A percentile compares a stretch with the other conserved stretches of the same genome.
phyloP scores from a whole-genome alignment of 257 asterid species.

The Penstemon barbatus region DNA sequence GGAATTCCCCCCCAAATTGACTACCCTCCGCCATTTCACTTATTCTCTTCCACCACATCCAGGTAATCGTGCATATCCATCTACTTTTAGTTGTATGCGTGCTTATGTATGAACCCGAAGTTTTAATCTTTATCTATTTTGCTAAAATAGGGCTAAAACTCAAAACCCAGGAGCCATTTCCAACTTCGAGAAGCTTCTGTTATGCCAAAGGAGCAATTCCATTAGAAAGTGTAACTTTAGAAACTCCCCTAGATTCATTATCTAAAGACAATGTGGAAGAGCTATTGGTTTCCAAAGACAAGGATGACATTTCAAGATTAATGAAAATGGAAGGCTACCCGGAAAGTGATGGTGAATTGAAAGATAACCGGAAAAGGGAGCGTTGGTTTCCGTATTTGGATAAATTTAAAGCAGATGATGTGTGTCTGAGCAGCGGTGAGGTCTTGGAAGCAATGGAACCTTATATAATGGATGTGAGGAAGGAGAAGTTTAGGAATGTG shows the following conservation, averaged over 20 bases:
- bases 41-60: slow-evolving; percentile 29
- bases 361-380: slow-evolving; percentile 23
- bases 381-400: slow-evolving; percentile 93
- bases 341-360: slow-evolving; percentile 20
- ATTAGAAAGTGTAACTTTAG: slow-evolving; percentile 21
- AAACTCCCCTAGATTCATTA: slow-evolving; percentile 33
- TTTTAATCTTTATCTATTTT: slow-evolving; percentile 13
- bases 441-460: slow-evolving; percentile 80
- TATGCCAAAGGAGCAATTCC: slow-evolving; percentile 33
- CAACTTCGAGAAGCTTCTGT: slow-evolving; percentile 46
- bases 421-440: slow-evolving; percentile 52
- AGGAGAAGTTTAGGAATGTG: slow-evolving; percentile 68
- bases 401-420: slow-evolving; percentile 53
- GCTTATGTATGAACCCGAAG: neutral
- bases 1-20: slow-evolving; percentile 32
- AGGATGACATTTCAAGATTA: slow-evolving; percentile 58
- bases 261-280: slow-evolving; percentile 52
- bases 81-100: neutral
- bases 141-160: slow-evolving; percentile 38
- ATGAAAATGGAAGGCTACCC: slow-evolving; percentile 85
- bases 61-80: slow-evolving; percentile 34
- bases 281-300: slow-evolving; percentile 44
- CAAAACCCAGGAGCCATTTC: slow-evolving; percentile 35
- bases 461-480: slow-evolving; percentile 74
- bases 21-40: slow-evolving; percentile 30